Evolutionary conservation across 179 eudicot genomes (phyloP), one percentile per base, ranked within the genome.

Genomic region (Beta corolliflora): DNA sequence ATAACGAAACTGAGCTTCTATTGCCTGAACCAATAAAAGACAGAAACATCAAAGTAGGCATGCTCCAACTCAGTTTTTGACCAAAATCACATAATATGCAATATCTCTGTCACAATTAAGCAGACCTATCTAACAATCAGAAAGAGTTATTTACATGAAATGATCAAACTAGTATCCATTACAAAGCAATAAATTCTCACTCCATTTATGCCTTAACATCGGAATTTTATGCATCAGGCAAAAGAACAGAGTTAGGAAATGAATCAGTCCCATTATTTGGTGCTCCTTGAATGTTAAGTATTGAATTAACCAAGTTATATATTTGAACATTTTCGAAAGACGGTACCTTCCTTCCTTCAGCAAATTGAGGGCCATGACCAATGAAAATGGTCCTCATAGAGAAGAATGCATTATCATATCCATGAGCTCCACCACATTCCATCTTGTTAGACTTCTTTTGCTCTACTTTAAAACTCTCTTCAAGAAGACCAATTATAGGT

Each of bases 371-470:
- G 5, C 98, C 98, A 87, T 93, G 98, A 52, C 89, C 98, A 16
- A 95, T 85, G 31, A 95, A 95, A 29, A 95, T 88, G 9, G 95
- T 88, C 81, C 98, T 90, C 98, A 95, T 95, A 12, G 98, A 95
- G 84, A 95, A 95, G 78, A 87, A 84, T 14, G 83, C 91, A 80
- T 93, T 95, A 76, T 95, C 98, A 75, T 93, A 95, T n/a, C 98
- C 98, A 80, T 95, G 98, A 16, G 98, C 93, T 45, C 98, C 98
- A 46, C 95, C 98, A 85, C 98, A 95, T 60, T 92, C 98, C 71
- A 85, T 80, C n/a, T 73, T 85, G 16, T 77, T 67, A 23, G 90
- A 82, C 31, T 83, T 83, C 84, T 80, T 88, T 76, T 86, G 92
- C 82, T 93, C 94, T 46, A 95, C 93, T 89, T 89, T 93, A 59